A percentile compares a stretch with the other conserved stretches of the same genome.
Conservation (phyloP, 805 yeast genomes). For the Kodamaea lidongshanica region DNA sequence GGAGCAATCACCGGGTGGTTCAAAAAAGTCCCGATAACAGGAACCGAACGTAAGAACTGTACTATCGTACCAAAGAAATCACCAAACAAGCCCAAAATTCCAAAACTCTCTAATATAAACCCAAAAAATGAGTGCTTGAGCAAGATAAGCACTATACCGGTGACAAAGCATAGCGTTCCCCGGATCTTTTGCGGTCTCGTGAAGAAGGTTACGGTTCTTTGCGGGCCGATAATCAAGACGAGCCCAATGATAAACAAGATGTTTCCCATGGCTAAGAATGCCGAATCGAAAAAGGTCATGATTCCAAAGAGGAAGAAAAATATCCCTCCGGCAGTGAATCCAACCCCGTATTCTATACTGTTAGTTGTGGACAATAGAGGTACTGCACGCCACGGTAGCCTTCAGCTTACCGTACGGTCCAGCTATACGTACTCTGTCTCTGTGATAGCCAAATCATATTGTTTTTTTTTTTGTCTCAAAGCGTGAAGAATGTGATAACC, state of each 20-base stretch:
- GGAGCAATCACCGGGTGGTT: constrained; percentile 84
- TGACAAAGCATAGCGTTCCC: constrained; percentile 72
- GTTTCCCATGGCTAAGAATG: constrained; percentile 85
- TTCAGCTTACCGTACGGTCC: no score
- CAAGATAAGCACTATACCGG: constrained; percentile 73
- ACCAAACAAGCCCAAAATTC: constrained; percentile 86
- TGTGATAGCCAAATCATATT: constrained; percentile 69
- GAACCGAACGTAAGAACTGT: constrained; percentile 80
- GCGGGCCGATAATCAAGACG: constrained; percentile 79
- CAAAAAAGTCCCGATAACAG: constrained; percentile 78
- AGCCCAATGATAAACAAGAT: constrained; percentile 75
- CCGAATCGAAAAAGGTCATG: constrained; percentile 80
- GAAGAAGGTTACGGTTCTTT: constrained; percentile 75
- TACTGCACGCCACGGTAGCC: background rate
- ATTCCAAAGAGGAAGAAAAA: constrained; percentile 77
- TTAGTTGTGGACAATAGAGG: constrained; percentile 15
- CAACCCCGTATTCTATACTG: constrained; percentile 76
- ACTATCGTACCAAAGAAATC: constrained; percentile 89
- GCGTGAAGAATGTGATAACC: no score
- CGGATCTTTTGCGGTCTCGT: constrained; percentile 81
- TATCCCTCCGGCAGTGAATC: constrained; percentile 81
- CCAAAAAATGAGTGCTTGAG: constrained; percentile 77
- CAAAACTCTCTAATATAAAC: constrained; percentile 76
- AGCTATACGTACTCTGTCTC: constrained; percentile 59
- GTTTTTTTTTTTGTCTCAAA: constrained; percentile 2